phyloP scores from a whole-genome alignment of 768 basidiomycete species.

The Psilocybe cyanescens region DNA sequence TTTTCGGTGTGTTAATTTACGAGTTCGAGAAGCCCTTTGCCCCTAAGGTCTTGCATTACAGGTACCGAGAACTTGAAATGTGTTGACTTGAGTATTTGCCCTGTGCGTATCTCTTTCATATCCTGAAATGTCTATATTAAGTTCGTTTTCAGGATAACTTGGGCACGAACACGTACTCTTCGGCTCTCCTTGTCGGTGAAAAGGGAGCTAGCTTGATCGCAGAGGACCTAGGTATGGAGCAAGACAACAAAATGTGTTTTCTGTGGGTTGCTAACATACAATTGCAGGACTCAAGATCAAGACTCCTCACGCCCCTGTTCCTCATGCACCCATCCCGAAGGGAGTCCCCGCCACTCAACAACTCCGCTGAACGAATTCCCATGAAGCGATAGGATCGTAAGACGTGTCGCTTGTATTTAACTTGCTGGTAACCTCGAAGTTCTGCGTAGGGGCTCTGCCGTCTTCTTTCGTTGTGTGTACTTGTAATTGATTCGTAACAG shows the following conservation, averaged over 20 bases:
- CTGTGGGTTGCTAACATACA: neutral
- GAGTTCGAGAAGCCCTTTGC: neutral
- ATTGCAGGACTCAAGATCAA: slow-evolving; percentile 60
- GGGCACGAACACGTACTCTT: slow-evolving; percentile 76
- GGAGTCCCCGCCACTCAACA: slow-evolving; percentile 54
- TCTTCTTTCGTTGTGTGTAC: neutral
- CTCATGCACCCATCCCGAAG: slow-evolving; percentile 64
- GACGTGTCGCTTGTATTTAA: neutral
- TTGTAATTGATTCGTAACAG: slow-evolving; percentile 1
- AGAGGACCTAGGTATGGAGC: slow-evolving; percentile 60
- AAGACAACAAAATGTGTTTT: neutral
- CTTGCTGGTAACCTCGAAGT: too few species aligned
- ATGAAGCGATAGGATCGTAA: neutral
- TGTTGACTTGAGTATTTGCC: slow-evolving; percentile 74
- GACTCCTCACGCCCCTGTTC: slow-evolving; percentile 68
- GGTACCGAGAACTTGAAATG: slow-evolving; percentile 69
- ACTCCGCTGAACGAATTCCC: slow-evolving; percentile 35
- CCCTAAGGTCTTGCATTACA: slow-evolving; percentile 14
- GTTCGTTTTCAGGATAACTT: slow-evolving; percentile 57
- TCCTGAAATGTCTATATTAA: neutral
- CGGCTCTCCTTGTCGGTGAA: slow-evolving; percentile 70
- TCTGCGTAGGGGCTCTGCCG: neutral
- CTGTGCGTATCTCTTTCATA: slow-evolving; percentile 41
- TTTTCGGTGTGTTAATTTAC: slow-evolving; percentile 44
- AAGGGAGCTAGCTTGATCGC: slow-evolving; percentile 65